These are phyloP conservation scores for Lenwebbia sp. DNA, from an alignment of 345 rosid species.

Conservation along the genomic window DNA sequence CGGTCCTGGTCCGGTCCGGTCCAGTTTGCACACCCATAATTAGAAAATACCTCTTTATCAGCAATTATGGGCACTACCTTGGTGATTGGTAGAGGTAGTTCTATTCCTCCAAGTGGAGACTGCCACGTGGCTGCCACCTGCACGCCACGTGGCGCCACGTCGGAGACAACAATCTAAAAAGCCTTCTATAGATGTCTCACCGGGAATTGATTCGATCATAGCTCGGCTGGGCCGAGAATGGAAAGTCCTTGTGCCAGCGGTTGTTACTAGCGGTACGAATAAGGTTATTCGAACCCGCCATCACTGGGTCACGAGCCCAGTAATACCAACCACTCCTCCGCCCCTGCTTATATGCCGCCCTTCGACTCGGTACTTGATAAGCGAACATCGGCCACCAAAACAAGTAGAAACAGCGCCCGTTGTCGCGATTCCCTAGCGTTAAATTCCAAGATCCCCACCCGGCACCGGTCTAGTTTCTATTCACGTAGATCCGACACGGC, in stretches of 20 bases:
- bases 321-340: background rate
- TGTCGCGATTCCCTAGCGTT: background rate
- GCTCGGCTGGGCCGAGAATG: background rate
- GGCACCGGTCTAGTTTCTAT: background rate
- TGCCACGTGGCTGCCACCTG: too few species aligned
- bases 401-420: too few species aligned
- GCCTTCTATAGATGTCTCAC: background rate
- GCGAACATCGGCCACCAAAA: rapidly evolving
- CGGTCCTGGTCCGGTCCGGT: too few species aligned
- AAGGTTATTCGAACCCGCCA: background rate
- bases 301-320: background rate
- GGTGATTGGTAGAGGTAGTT: background rate
- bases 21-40: too few species aligned
- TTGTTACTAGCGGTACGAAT: background rate
- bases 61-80: background rate
- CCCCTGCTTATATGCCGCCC: too few species aligned
- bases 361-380: background rate
- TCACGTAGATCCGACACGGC: background rate
- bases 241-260: background rate
- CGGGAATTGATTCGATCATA: background rate
- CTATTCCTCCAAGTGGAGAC: too few species aligned
- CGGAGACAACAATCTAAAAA: too few species aligned
- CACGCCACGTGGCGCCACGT: too few species aligned
- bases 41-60: background rate
- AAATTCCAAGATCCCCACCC: background rate